phyloP scores from a whole-genome alignment of 139 green algal species.

The Tetraselmis striata region DNA sequence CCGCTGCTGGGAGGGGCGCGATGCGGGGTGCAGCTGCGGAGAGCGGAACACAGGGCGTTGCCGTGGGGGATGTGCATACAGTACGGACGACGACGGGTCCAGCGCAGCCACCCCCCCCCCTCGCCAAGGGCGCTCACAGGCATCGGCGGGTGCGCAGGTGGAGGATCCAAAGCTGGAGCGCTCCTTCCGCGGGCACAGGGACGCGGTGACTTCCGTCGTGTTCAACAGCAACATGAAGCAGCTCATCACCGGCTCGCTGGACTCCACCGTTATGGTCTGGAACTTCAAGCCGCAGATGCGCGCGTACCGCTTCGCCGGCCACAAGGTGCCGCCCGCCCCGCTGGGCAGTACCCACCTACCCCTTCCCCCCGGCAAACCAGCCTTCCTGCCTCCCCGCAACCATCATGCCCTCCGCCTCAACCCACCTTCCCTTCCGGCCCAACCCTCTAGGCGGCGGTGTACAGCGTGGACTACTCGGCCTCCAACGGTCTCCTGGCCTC shows the following conservation, averaged over 20 bases:
- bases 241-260: conserved; percentile 66
- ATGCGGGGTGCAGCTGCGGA: no score
- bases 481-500: conserved; percentile 66
- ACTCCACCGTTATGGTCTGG: conserved; percentile 83
- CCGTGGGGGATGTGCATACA: no score
- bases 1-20: no score
- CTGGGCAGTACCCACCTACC: not conserved
- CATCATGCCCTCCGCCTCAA: not conserved
- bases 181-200: conserved; percentile 75
- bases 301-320: conserved; percentile 70
- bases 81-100: no score
- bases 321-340: conserved; percentile 50
- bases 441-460: conserved; percentile 65
- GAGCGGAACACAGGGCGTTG: no score
- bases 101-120: no score
- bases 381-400: not conserved
- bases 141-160: conserved; percentile 34
- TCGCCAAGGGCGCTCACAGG: no score
- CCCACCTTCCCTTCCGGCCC: no score
- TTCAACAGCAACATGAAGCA: conserved; percentile 86
- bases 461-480: conserved; percentile 67
- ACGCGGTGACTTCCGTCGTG: conserved; percentile 64
- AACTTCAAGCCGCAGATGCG: conserved; percentile 84
- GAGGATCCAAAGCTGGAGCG: conserved; percentile 76
- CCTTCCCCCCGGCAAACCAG: not conserved